Evolutionary conservation across 495 filamentous ascomycete genomes (phyloP).

Genomic region (Penicillium bialowiezense): DNA sequence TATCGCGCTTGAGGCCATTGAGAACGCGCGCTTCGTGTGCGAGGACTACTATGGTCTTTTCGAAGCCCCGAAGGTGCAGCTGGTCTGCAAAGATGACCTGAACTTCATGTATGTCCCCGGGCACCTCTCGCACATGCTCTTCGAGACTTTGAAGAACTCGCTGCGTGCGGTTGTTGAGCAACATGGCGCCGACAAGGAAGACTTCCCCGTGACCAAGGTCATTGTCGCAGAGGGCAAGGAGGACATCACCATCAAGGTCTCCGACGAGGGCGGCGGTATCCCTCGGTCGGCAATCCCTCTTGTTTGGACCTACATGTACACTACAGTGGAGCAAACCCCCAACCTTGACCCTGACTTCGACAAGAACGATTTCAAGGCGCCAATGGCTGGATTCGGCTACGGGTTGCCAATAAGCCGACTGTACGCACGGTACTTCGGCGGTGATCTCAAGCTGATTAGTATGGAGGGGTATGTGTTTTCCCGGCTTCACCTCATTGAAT

Average conservation of each 20-base stretch:
- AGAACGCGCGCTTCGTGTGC: constrained; percentile 96
- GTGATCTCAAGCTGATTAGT: constrained; percentile 94
- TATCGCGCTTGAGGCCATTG: constrained; percentile 93
- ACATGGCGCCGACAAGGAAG: constrained; percentile 89
- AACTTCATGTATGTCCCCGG: constrained; percentile 99
- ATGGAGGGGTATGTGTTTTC: constrained; percentile 86
- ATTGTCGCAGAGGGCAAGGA: constrained; percentile 96
- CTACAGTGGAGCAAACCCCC: constrained; percentile 92
- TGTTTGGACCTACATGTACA: constrained; percentile 99
- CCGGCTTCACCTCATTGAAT: background rate
- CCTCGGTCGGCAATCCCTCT: constrained; percentile 87
- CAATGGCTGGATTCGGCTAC: constrained; percentile 98
- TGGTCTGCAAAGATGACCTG: constrained; percentile 88
- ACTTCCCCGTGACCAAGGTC: constrained; percentile 94
- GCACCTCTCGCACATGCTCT: constrained; percentile 97
- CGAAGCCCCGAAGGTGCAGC: constrained; percentile 93
- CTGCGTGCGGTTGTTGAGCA: constrained; percentile 94
- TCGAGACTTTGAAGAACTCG: constrained; percentile 98
- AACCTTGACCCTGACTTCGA: constrained; percentile 96
- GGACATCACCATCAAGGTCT: constrained; percentile 97
- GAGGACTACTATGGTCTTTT: constrained; percentile 99
- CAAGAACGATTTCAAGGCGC: constrained; percentile 98
- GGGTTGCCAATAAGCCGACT: constrained; percentile 89
- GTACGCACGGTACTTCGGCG: constrained; percentile 96
- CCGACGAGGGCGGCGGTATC: constrained; percentile 94